These are phyloP conservation scores for Aristolochia fimbriata DNA, from an alignment of 164 flowering plant genomes.

Conservation along the genomic window DNA sequence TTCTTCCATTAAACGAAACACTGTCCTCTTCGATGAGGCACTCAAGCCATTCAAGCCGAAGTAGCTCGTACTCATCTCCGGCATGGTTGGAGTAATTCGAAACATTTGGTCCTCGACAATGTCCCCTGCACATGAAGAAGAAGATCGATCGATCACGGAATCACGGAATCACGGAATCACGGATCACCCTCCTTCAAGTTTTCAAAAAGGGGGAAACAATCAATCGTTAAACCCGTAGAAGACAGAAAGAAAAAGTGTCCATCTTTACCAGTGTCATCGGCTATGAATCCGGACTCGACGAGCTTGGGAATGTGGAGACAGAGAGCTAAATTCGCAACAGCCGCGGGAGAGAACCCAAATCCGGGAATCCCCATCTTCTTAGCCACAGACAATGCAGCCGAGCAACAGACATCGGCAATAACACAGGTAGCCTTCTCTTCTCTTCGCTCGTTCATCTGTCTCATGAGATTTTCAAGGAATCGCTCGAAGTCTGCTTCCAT, in stretches of 20 bases:
- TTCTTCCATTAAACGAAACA: background rate
- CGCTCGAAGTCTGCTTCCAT: conserved; percentile 9
- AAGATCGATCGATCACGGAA: too few species aligned
- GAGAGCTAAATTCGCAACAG: conserved; percentile 6
- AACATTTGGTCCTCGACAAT: conserved; percentile 11
- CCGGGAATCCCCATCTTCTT: conserved; percentile 16
- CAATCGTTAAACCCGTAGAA: too few species aligned
- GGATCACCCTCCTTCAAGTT: too few species aligned
- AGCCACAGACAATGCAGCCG: conserved; percentile 19
- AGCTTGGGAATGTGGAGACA: conserved; percentile 13
- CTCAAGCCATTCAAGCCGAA: conserved; percentile 8
- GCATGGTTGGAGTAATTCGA: conserved; percentile 19
- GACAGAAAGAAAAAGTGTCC: too few species aligned
- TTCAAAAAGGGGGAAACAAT: too few species aligned
- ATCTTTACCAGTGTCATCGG: conserved; percentile 13
- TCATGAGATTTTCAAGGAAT: conserved; percentile 11
- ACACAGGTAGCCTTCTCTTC: conserved; percentile 16
- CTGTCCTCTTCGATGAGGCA: conserved; percentile 1
- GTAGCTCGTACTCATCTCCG: conserved; percentile 9
- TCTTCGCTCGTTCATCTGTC: background rate
- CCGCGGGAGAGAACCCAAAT: conserved; percentile 12
- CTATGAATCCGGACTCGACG: conserved; percentile 10
- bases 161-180: too few species aligned
- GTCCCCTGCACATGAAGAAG: too few species aligned
- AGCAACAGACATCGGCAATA: conserved; percentile 16